Evolutionary conservation across 306 rosid species (phyloP), one percentile per base, ranked within the genome.

Genomic region (Senna tora): DNA sequence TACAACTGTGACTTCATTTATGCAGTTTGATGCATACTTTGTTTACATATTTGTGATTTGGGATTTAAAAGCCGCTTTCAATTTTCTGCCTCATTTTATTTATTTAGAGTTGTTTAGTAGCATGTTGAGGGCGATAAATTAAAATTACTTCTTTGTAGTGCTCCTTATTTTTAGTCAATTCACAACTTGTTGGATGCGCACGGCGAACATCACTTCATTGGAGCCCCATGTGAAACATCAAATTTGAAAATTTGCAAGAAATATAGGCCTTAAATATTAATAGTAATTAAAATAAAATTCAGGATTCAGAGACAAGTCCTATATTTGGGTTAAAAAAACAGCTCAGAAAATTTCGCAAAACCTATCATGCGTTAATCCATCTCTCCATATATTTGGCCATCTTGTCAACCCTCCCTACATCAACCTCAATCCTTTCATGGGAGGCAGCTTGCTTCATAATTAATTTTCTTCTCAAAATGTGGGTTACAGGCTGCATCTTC

Each of bases 361-460:
- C 9, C 9, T 15, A 2, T 15, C 20, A 9, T 47, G 2, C 20
- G 9, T 20, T 15, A 5, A 47, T 15, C 2, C 8, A 5, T n/a
- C 9, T 47, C 20, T 13, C 17, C 6, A 47, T 47, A 47, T 47
- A 47, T 45, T 14, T 47, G 53, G 20, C 50, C 10, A 0, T 5
- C 16, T 43, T 43, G 4, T 13, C 4, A 2, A 9, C 49, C 16
- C 49, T 41, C 46, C 9, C 46, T 41, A 2, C 39, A 36, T 36
- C 8, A 36, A 55, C 80, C 84, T 67, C 73, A 63, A 72, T 62
- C 54, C 5, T 33, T 46, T 54, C 80, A 62, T 65, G 69, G 72
- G 3, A 49, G 71, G 32, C 32, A 5, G 15, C 17, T 11, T 41
- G 14, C 64, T n/a, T 7, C 33, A 61, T 32, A 54, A 65, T 67